Base-by-base conservation (phyloP, 257 asterid genomes). In the Salvia splendens region DNA sequence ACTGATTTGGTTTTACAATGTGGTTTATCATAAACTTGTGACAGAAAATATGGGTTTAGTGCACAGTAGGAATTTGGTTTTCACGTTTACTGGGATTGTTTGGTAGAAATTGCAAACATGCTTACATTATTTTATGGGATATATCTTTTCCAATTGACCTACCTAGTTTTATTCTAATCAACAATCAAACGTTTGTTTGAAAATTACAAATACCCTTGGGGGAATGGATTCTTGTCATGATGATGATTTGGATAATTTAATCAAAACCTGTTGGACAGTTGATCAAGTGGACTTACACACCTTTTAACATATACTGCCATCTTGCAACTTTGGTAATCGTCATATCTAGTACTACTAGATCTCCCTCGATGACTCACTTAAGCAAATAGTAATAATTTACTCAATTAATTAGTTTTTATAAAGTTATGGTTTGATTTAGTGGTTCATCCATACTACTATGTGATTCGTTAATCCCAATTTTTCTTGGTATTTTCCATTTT, bases 101-200 rank as follows among this genome's bases (percentile, higher is more conserved):
- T 75, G 52, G 61, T 71, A 52, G 42, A 40, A 68, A 60, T 70
- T 61, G 63, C 59, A 63, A 47, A 9, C 12, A 33, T 16, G 62
- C 11, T 1, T 67, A 64, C 49, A 79, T 79, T 72, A 73, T 68
- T 73, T 72, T 64, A 68, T 76, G 74, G 65, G 46, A 17, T 14
- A 12, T 5, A 57, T 59, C 45, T 67, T 40, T 50, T 65, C 36
- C 62, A 67, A 67, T 71, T 61, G 69, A 68, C 60, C 36, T 66
- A 24, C 8, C 36, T 66, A 24, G 8, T 33, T 36, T 41, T 59
- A 8, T 49, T 58, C 58, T 4, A 35, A 48, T 57, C 20, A 57
- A 61, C 12, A 49, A 50, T 41, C 66, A 69, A 20, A 17, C 3
- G 8, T 41, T 61, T 54, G 66, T 57, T 66, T 55, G 72, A 71